These are phyloP conservation scores for Lagerstroemia speciosa DNA, from an alignment of 345 rosid genomes.

Conservation along the genomic window DNA sequence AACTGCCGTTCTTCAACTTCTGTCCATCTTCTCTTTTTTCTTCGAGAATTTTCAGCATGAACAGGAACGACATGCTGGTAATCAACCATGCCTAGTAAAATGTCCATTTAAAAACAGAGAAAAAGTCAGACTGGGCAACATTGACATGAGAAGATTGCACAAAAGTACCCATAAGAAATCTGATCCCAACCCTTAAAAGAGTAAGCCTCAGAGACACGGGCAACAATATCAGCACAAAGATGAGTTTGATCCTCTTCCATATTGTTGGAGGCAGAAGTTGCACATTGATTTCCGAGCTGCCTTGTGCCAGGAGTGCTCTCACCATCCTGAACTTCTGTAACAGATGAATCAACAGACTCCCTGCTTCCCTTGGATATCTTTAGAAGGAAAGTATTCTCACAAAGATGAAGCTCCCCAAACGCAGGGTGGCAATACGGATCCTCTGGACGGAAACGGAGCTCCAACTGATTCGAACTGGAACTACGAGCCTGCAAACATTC, in stretches of 20 bases:
- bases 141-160: not conserved
- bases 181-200: constrained; percentile 52
- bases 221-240: constrained; percentile 63
- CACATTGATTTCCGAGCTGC: constrained; percentile 17
- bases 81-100: constrained; percentile 70
- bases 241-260: constrained; percentile 17
- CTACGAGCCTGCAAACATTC: constrained; percentile 46
- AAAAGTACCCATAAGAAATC: not conserved
- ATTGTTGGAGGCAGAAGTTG: constrained; percentile 8
- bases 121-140: not conserved
- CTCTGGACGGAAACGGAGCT: constrained; percentile 80
- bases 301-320: constrained; percentile 8
- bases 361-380: constrained; percentile 38
- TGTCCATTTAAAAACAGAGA: constrained; percentile 1
- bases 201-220: constrained; percentile 59
- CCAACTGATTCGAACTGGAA: constrained; percentile 48
- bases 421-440: constrained; percentile 84
- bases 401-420: constrained; percentile 48
- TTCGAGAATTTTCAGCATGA: constrained; percentile 61
- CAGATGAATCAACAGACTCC: constrained; percentile 15
- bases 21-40: constrained; percentile 57
- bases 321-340: constrained; percentile 6
- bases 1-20: constrained; percentile 40
- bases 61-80: constrained; percentile 89
- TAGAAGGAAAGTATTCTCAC: constrained; percentile 42